A percentile compares a stretch with the other conserved stretches of the same genome.
Conservation (phyloP, 1,284 basidiomycete genomes). For the Marasmius oreades region DNA sequence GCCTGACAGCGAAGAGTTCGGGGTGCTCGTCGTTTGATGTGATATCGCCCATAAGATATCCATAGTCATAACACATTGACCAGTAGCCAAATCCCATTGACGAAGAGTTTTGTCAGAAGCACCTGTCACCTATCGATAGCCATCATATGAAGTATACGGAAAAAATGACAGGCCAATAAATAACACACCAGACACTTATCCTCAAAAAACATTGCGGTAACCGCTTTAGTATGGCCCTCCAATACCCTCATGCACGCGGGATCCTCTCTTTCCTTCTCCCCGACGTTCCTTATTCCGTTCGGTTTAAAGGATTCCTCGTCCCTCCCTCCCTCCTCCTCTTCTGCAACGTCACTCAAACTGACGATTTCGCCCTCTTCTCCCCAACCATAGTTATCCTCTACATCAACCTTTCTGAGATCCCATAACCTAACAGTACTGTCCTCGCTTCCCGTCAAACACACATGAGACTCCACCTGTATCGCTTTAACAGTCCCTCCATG, state of each 20-base stretch:
- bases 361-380: slow-evolving; percentile 49
- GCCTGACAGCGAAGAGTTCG: slow-evolving; percentile 38
- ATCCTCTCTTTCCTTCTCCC: slow-evolving; percentile 33
- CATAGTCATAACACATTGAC: slow-evolving; percentile 99
- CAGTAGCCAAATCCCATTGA: slow-evolving; percentile 97
- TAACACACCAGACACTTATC: slow-evolving; percentile 80
- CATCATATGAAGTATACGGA: not conserved
- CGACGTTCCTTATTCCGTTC: slow-evolving; percentile 32
- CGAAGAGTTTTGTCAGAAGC: slow-evolving; percentile 98
- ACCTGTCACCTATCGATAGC: slow-evolving; percentile 75
- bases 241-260: slow-evolving; percentile 72
- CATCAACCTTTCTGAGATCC: slow-evolving; percentile 82
- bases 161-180: slow-evolving; percentile 3
- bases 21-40: slow-evolving; percentile 66
- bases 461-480: slow-evolving; percentile 89
- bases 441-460: slow-evolving; percentile 88
- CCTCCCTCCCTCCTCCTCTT: slow-evolving; percentile 57
- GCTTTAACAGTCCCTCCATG: slow-evolving; percentile 83
- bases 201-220: slow-evolving; percentile 94
- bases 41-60: slow-evolving; percentile 99
- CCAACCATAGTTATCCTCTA: slow-evolving; percentile 60
- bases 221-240: slow-evolving; percentile 90
- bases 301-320: slow-evolving; percentile 27
- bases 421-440: slow-evolving; percentile 85
- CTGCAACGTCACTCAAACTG: slow-evolving; percentile 58